Evolutionary conservation across 2,329 filamentous ascomycete genomes (phyloP).

Genomic region (Bretziella fagacearum): DNA sequence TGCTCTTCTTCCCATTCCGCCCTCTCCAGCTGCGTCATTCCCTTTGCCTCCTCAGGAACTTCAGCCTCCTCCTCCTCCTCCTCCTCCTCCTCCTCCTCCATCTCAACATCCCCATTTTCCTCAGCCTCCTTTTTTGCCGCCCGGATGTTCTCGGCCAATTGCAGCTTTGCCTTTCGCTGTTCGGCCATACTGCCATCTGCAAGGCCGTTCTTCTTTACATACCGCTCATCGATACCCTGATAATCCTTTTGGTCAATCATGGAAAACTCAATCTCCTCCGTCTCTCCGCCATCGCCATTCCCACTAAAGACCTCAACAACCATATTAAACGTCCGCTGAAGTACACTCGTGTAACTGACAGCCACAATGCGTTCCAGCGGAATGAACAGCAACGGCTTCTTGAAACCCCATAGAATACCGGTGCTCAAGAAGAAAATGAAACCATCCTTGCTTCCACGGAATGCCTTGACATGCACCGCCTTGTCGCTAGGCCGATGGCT

Average conservation of each 20-base stretch:
- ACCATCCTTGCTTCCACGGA: conserved; percentile 51
- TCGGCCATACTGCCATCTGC: conserved; percentile 55
- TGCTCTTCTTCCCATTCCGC: conserved; percentile 36
- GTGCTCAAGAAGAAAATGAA: conserved; percentile 49
- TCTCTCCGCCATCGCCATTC: conserved; percentile 21
- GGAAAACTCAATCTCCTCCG: conserved; percentile 47
- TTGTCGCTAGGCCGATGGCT: conserved; percentile 42
- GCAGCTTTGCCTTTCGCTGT: conserved; percentile 45
- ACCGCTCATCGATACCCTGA: conserved; percentile 42
- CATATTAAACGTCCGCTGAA: conserved; percentile 53
- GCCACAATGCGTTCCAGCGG: conserved; percentile 43
- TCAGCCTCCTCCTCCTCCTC: conserved; percentile 19
- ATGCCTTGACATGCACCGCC: conserved; percentile 48
- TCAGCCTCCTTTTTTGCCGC: conserved; percentile 25
- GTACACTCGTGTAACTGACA: conserved; percentile 49
- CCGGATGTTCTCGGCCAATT: conserved; percentile 41
- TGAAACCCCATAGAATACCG: conserved; percentile 54
- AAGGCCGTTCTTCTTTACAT: conserved; percentile 41
- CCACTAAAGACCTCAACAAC: conserved; percentile 41
- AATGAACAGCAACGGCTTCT: conserved; percentile 50
- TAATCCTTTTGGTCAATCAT: conserved; percentile 58
- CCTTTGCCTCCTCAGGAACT: conserved; percentile 24
- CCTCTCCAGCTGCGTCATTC: conserved; percentile 32
- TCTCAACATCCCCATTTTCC: conserved; percentile 20
- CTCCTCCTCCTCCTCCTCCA: conserved; percentile 23